Evolutionary conservation across 2,329 filamentous ascomycete genomes (phyloP).

Genomic region (Blastomyces emzantsi): DNA sequence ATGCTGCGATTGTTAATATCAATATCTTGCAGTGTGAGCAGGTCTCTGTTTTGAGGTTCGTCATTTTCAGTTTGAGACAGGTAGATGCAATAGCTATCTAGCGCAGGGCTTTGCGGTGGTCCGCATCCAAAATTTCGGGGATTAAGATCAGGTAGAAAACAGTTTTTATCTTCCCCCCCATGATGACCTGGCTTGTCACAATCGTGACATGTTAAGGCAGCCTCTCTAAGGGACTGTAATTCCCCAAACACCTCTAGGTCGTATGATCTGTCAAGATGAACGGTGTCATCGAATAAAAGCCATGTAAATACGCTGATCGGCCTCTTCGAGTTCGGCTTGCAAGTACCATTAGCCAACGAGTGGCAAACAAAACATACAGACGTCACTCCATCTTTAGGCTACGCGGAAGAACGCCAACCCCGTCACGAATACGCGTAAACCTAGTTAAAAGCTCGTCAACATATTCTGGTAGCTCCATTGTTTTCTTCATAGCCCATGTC

Average conservation of each 20-base stretch:
- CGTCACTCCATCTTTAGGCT: not conserved
- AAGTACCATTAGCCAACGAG: not conserved
- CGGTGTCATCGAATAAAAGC: not conserved
- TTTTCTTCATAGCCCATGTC: not conserved
- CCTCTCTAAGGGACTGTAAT: not conserved
- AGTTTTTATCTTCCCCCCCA: not conserved
- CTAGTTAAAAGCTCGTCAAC: not conserved
- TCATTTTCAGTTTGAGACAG: slow-evolving; percentile 4
- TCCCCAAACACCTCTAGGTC: not conserved
- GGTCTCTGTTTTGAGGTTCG: not conserved
- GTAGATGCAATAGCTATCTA: not conserved
- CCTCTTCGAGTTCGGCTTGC: not conserved
- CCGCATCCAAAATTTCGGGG: not conserved
- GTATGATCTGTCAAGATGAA: not conserved
- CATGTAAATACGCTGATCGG: not conserved
- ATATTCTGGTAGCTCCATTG: not conserved
- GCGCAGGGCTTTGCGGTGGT: not conserved
- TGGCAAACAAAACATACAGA: not conserved
- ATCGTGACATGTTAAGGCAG: not conserved
- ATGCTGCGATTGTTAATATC: not conserved
- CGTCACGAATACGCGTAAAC: not conserved
- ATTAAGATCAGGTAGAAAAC: not conserved
- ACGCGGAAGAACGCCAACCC: not conserved
- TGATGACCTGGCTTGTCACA: slow-evolving; percentile 3
- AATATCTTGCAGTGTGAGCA: not conserved